Conservation (phyloP, 2,329 filamentous ascomycete species). For the Monosporascus sp. region DNA sequence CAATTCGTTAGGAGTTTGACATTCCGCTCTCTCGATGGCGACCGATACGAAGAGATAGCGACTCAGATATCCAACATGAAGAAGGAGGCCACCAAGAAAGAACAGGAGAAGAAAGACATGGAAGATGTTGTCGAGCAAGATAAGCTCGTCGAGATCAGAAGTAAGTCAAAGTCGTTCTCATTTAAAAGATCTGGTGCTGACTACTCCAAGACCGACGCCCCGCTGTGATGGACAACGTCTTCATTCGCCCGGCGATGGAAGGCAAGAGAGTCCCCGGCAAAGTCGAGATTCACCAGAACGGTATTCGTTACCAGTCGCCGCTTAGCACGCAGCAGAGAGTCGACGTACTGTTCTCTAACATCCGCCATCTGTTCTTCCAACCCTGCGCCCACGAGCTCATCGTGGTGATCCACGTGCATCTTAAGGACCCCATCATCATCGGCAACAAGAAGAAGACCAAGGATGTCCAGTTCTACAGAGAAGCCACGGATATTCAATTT, state of each 20-base stretch:
- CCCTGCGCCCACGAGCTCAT: conserved; percentile 94
- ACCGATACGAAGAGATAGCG: conserved; percentile 84
- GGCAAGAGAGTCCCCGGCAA: conserved; percentile 94
- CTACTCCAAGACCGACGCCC: conserved; percentile 73
- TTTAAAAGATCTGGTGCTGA: conserved; percentile 30
- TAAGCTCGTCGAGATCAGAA: conserved; percentile 90
- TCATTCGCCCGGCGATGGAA: conserved; percentile 90
- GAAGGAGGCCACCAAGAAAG: conserved; percentile 83
- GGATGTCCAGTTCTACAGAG: conserved; percentile 96
- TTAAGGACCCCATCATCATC: conserved; percentile 96
- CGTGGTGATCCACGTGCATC: conserved; percentile 94
- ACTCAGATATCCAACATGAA: conserved; percentile 95
- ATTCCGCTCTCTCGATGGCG: conserved; percentile 83
- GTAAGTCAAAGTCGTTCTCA: conserved; percentile 42
- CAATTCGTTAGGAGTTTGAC: conserved; percentile 96
- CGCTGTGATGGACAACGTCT: conserved; percentile 86
- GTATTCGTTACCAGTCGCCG: conserved; percentile 88
- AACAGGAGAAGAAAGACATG: conserved; percentile 99
- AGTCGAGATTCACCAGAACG: conserved; percentile 97
- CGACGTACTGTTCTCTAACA: conserved; percentile 95
- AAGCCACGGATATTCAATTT: conserved; percentile 97
- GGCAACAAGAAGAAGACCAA: conserved; percentile 98
- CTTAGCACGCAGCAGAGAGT: conserved; percentile 77
- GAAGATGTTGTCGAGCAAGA: conserved; percentile 99
- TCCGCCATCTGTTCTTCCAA: conserved; percentile 98